Evolutionary conservation across 2,329 filamentous ascomycete genomes (phyloP), one percentile per base, ranked within the genome.

Genomic region (Apiospora kogelbergensis): DNA sequence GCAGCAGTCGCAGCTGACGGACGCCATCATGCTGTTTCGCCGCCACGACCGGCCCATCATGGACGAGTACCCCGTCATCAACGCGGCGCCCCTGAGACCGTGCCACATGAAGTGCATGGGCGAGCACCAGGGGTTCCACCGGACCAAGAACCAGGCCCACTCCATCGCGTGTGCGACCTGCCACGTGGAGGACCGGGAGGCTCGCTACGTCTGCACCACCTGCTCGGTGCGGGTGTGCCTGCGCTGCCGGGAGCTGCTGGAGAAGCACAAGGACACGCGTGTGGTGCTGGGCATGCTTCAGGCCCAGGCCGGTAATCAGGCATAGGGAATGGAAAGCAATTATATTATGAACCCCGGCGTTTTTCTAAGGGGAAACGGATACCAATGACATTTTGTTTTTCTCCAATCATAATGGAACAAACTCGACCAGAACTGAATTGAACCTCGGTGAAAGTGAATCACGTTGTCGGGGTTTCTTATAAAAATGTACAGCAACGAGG

Each of bases 131-230:
- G 80, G 77, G 63, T 86, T 89, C 83, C 80, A 84, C 67, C 77
- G 81, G 45, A 82, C 83, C 67, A 78, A 79, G 70, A 89, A 89
- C 76, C 77, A 74, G 63, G 75, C 82, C 73, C 85, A 88, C 73
- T 81, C 86, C 1, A 79, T 89, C 24, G 80, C 84, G 13, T 89
- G 87, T 75, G 84, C 87, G 76, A 81, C 83, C 3, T 89, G 87
- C 76, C 80, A 81, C 67, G 80, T 79, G 68, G 78, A 80, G 65
- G 84, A 88, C 69, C 73, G 75, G 7, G 80, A 82, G 60, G 77
- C 82, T 71, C 83, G 86, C 44, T 84, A 79, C 77, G 80, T 79
- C 24, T 88, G 86, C 74, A 77, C 78, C 17, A 86, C 84, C 76
- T 88, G 86, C 76, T 80, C 82, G 69, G 73, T 88, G 64, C 83